These are phyloP conservation scores for Glycyrrhiza uralensis DNA, from an alignment of 306 rosid species.

Conservation along the genomic window DNA sequence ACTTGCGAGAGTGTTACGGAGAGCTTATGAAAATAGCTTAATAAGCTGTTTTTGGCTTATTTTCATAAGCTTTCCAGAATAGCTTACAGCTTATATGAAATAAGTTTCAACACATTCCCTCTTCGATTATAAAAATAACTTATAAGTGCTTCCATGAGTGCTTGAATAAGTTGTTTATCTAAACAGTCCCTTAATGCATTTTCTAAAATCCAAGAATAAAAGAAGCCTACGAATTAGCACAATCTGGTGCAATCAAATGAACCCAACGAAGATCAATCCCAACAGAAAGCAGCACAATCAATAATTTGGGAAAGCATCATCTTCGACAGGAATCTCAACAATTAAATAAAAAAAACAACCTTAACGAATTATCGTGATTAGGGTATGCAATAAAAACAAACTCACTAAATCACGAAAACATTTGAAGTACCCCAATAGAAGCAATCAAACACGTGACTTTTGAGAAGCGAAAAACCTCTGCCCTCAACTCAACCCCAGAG, in stretches of 20 bases:
- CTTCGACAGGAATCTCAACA: background rate
- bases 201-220: background rate
- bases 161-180: no score
- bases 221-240: background rate
- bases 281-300: background rate
- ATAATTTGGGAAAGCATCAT: background rate
- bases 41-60: no score
- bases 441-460: background rate
- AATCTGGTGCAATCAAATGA: constrained; percentile 3
- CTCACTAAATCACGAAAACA: background rate
- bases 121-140: no score
- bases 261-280: constrained; percentile 3
- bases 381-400: background rate
- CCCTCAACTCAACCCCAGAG: constrained; percentile 6
- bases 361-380: background rate
- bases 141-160: no score
- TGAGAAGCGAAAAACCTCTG: background rate
- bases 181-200: no score
- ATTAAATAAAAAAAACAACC: background rate
- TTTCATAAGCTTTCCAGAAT: no score
- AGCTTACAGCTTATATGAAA: no score
- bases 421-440: background rate
- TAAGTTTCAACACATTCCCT: no score
- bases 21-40: no score
- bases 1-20: no score